Evolutionary conservation across 257 asterid species (phyloP).

Genomic region (Solanum acaule): DNA sequence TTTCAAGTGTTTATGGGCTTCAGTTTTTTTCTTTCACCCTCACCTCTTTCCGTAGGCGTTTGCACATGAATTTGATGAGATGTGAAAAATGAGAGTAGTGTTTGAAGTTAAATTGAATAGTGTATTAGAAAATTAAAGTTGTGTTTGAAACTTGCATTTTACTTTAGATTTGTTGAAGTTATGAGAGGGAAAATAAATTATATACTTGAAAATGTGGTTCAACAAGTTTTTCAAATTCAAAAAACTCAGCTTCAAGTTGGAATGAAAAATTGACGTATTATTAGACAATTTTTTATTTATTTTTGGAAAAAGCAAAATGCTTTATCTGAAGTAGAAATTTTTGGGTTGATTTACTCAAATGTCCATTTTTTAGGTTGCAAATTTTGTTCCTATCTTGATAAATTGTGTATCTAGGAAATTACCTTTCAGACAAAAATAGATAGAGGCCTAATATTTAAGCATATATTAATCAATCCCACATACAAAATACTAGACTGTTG

Average conservation of each 20-base stretch:
- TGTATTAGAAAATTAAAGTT: background rate
- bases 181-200: background rate
- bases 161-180: background rate
- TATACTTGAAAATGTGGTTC: background rate
- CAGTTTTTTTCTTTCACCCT: no score
- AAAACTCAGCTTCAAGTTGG: no score
- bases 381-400: background rate
- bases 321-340: background rate
- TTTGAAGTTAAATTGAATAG: background rate
- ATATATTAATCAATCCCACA: background rate
- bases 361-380: background rate
- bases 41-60: no score
- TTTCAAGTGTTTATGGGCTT: no score
- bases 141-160: background rate
- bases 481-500: background rate
- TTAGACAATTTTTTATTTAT: background rate
- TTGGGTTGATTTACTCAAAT: background rate
- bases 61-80: background rate
- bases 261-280: background rate
- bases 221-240: no score
- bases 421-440: background rate
- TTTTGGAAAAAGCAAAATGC: background rate
- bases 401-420: background rate
- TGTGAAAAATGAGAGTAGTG: background rate
- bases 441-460: background rate